Percentiles rank a stretch among this genome's conserved stretches.
These are phyloP conservation scores for Trichosporon asahii DNA, from an alignment of 1,284 basidiomycete genomes.

Conservation along the genomic window DNA sequence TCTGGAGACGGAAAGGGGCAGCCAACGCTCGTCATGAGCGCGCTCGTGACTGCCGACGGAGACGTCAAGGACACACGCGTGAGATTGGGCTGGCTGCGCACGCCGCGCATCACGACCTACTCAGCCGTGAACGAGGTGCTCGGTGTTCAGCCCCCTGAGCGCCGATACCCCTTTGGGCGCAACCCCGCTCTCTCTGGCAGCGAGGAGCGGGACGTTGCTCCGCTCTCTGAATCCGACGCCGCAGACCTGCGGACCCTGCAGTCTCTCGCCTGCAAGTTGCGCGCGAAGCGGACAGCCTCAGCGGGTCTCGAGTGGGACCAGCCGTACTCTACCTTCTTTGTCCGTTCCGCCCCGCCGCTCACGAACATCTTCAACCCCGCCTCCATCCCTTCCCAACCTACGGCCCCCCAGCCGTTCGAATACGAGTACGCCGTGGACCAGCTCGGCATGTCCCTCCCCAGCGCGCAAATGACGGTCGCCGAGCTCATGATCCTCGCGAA, in stretches of 20 bases:
- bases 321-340: constrained; percentile 19
- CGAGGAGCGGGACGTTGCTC: neutral
- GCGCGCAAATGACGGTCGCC: constrained; percentile 58
- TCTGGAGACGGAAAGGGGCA: constrained; percentile 46
- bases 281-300: constrained; percentile 30
- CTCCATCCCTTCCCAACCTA: neutral
- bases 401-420: neutral
- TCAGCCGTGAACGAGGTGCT: constrained; percentile 63
- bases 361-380: constrained; percentile 29
- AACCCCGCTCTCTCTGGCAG: neutral
- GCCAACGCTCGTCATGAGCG: constrained; percentile 76
- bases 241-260: constrained; percentile 54
- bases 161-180: constrained; percentile 34
- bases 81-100: constrained; percentile 67
- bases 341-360: constrained; percentile 20
- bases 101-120: constrained; percentile 68
- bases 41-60: constrained; percentile 64
- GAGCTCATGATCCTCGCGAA: constrained; percentile 84
- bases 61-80: constrained; percentile 69
- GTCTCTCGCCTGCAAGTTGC: constrained; percentile 41
- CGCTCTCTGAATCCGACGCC: constrained; percentile 24
- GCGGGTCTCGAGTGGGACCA: constrained; percentile 37
- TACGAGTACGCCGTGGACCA: constrained; percentile 8
- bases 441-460: constrained; percentile 1
- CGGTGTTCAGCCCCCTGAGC: constrained; percentile 37